These are phyloP conservation scores for Oemleria cerasiformis DNA, from an alignment of 306 rosid species.

Conservation along the genomic window DNA sequence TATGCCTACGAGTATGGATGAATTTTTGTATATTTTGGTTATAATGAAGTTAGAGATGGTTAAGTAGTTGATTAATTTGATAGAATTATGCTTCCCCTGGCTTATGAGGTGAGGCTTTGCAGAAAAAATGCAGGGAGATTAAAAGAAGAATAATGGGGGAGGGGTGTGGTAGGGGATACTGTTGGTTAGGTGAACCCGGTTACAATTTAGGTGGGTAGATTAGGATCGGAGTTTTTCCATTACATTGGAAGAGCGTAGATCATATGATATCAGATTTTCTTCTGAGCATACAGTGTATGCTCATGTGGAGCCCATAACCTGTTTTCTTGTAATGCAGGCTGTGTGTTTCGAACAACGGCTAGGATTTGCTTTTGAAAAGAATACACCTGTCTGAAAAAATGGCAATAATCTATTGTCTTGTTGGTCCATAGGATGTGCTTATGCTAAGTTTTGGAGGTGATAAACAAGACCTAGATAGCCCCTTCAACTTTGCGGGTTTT, in stretches of 20 bases:
- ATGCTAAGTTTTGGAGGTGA: too few species aligned
- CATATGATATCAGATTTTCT: neutral
- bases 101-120: neutral
- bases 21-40: neutral
- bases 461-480: too few species aligned
- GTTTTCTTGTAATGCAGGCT: too few species aligned
- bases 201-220: neutral
- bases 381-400: too few species aligned
- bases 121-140: neutral
- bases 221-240: neutral
- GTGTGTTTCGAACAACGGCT: too few species aligned
- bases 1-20: neutral
- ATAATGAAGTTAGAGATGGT: neutral
- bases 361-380: too few species aligned
- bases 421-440: too few species aligned
- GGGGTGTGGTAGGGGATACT: neutral
- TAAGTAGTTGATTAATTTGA: neutral
- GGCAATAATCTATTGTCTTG: too few species aligned
- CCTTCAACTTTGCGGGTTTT: too few species aligned
- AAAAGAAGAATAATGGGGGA: neutral
- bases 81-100: neutral
- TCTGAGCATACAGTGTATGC: too few species aligned
- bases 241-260: neutral
- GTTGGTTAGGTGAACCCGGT: neutral
- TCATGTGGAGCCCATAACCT: too few species aligned